Evolutionary conservation across 1,284 basidiomycete genomes (phyloP), one percentile per base, ranked within the genome.

Genomic region (Termitomyces sp.): DNA sequence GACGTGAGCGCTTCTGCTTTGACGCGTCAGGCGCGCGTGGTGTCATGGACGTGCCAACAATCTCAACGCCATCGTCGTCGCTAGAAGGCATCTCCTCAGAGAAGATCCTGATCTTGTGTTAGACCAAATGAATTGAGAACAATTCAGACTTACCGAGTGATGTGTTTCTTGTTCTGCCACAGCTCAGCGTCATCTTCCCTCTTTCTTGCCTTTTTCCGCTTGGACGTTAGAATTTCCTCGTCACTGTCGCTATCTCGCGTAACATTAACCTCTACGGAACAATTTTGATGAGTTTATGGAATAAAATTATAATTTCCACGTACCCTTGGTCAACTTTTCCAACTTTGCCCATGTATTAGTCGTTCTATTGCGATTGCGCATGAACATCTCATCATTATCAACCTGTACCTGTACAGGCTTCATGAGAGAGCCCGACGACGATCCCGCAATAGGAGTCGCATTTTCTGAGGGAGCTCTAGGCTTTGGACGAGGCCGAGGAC

Each of bases 381-480:
- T 77, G 62, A 90, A 90, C 64, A 80, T 71, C 12, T 78, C 80
- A 65, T 90, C 86, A 53, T 80, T 80, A 52, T 86, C 81, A 15
- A 72, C 65, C 39, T 69, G 62, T 26, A 72, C 63, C 41, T 69
- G 62, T 31, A 64, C 60, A 38, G 52, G 62, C 39, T 57, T 63
- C 36, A 62, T 46, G n/a, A 61, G 47, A 24, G 56, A 58, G 9
- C 21, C 30, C 24, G 62, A 57, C 21, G 60, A 50, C 26, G 61
- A 50, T 41, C 55, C 48, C 31, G 62, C 51, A 7, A 42, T 46
- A 10, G 53, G 44, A n/a, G 64, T 58, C 17, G 65, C 55, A 36
- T 63, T 39, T 10, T 60, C 42, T 8, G 43, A 31, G 52, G 70
- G 74, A 40, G 70, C 68, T 58, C 73, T 72, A 31, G 78, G 75